Evolutionary conservation across 257 asterid genomes (phyloP).

Genomic region (Rubia yunnanensis): DNA sequence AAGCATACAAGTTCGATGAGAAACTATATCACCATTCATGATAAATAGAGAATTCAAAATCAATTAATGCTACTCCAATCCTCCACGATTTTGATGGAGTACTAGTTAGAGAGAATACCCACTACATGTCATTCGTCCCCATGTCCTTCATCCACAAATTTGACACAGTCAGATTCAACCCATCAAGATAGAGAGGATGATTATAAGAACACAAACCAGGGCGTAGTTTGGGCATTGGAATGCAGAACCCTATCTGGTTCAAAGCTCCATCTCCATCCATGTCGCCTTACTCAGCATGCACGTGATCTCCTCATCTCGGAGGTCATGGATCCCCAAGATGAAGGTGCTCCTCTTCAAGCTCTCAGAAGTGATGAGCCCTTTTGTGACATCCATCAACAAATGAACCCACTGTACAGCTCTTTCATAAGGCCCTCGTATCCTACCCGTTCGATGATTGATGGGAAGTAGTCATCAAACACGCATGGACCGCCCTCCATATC

Average conservation of each 20-base stretch:
- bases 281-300: slow-evolving; percentile 32
- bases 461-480: slow-evolving; percentile 26
- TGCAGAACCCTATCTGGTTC: slow-evolving; percentile 34
- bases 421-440: slow-evolving; percentile 29
- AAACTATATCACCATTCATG: no score
- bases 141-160: slow-evolving; percentile 15
- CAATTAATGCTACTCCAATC: no score
- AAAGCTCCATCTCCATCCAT: slow-evolving; percentile 38
- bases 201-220: slow-evolving; percentile 11
- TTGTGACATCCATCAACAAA: slow-evolving; percentile 29
- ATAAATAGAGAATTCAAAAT: no score
- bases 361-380: slow-evolving; percentile 29
- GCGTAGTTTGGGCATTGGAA: slow-evolving; percentile 30
- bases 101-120: no score
- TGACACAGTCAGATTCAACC: slow-evolving; percentile 12
- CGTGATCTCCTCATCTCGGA: slow-evolving; percentile 24
- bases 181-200: background rate
- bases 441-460: slow-evolving; percentile 24
- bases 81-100: no score
- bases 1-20: background rate
- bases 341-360: slow-evolving; percentile 29
- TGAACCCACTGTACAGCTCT: slow-evolving; percentile 28
- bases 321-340: slow-evolving; percentile 24
- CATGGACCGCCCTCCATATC: slow-evolving; percentile 10
- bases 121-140: slow-evolving; percentile 2